Base-by-base conservation (phyloP, 1,284 basidiomycete species). In the Fistulinella staudtii region DNA sequence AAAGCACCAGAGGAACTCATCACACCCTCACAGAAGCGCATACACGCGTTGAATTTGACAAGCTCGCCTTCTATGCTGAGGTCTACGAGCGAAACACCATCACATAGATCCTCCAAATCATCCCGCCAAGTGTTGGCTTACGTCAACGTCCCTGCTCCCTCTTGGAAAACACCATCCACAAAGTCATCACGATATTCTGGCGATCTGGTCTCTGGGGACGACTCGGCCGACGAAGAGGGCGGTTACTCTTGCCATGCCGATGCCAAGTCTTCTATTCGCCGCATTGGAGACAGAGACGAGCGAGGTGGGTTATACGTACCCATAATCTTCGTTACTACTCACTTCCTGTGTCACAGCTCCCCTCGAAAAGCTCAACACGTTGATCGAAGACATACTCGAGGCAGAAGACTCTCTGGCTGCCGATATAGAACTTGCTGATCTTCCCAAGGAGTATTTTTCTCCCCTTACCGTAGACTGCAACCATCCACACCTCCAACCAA, bases 341-440 rank as follows among this genome's bases (percentile, higher is more conserved):
- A 63, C 37, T 30, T 11, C 3, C 3, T 15, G 5, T 36, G 8
- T 25, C 18, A 24, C 21, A 90, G 86, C 66, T 2, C 82, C 86
- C 0, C 66, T 90, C 8, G 82, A 90, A 57, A 93, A 88, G 59
- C 72, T 95, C 5, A 73, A 71, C 2, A 73, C 74, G 6, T 62
- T 85, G 15, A 70, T 94, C 1, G 90, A 94, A 49, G 90, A 94
- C 45, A 78, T 95, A 17, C 89, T 94, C 53, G 90, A 94, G 60
- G 89, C 91, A 0, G 88, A 94, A 58, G 93, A 95, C 58, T 65
- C 77, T 0, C 71, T 95, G 17, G 77, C 86, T 3, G 74, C 83
- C 1, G 82, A 88, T 47, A 69, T 78, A 1, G 74, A 79, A 30
- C 51, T 71, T 5, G 59, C 66, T 11, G 78, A 82, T 44, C 66